Evolutionary conservation across 2,329 filamentous ascomycete genomes (phyloP), one percentile per base, ranked within the genome.

Genomic region (Colletotrichum tropicicola): DNA sequence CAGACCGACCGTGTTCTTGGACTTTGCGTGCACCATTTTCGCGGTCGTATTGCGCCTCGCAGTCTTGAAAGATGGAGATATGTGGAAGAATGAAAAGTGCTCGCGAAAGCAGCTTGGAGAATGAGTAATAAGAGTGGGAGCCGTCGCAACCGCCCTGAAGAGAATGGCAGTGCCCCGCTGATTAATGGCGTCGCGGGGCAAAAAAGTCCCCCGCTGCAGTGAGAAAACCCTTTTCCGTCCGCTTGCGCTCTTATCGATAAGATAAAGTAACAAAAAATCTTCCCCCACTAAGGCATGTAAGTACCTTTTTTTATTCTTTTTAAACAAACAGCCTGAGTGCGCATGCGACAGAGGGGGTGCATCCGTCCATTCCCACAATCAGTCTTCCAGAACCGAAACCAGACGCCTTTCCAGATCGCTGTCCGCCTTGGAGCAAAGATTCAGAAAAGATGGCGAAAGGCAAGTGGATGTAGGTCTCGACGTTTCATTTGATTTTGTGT

Each of bases 1-100:
- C 82, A 99, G 89, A 78, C 96, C 96, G 73, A 98, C 93, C 73
- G 90, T 87, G 80, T 94, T 97, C 80, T 98, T 98, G 70, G 94
- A 97, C 83, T 98, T 99, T 79, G 96, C 89, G 73, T 84, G 78
- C 76, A 81, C 79, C 86, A 89, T 89, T 63, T 72, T 84, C 78
- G 68, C 45, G 55, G 51, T 45, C n/a, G 17, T 60, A 7, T 57
- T 27, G 57, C 10, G 37, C 30, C 17, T 48, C 32, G 6, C 12
- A 32, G 21, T 32, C 17, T 54, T 25, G n/a, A 44, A 65, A 54
- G 21, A 21, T 47, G 6, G 37, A 6, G 41, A 53, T 32, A 32
- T 53, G 54, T 41, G 4, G 37, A 55, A 47, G 41, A 39, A 52
- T 56, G 23, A 57, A 53, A 55, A 55, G n/a, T 61, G 44, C 32